Conservation (phyloP, 768 basidiomycete genomes). For the Trichaptum fuscoviolaceum region DNA sequence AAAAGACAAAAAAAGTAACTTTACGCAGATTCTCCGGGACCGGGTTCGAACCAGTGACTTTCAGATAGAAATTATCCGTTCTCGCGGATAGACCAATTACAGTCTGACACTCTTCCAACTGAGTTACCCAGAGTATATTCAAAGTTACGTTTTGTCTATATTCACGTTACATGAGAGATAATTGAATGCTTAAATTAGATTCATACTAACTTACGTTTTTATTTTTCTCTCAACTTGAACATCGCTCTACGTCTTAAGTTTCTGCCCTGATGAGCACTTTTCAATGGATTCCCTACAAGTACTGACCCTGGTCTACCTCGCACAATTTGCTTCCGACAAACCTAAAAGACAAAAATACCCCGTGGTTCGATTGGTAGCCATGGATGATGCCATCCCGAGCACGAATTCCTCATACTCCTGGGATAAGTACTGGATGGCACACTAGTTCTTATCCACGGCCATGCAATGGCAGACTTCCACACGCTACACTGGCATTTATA, state of each 20-base stretch:
- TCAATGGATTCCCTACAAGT: too few relatives aligned
- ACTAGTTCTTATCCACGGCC: not conserved
- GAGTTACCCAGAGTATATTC: not conserved
- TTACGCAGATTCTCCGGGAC: not conserved
- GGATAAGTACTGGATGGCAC: not conserved
- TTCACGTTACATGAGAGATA: too few relatives aligned
- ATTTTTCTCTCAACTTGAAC: too few relatives aligned
- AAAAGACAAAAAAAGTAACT: not conserved
- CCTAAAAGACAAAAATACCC: not conserved
- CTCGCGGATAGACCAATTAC: not conserved
- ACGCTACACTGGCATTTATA: not conserved
- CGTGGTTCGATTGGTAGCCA: not conserved
- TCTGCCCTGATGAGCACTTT: too few relatives aligned
- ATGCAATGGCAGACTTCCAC: not conserved
- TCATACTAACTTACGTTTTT: too few relatives aligned
- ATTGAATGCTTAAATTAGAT: too few relatives aligned
- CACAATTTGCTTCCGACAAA: not conserved
- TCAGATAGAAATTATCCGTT: not conserved
- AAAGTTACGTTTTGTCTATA: too few relatives aligned
- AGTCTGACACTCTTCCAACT: not conserved
- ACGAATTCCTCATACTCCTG: not conserved
- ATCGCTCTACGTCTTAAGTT: too few relatives aligned
- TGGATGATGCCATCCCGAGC: not conserved
- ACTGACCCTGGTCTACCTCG: too few relatives aligned
- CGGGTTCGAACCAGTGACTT: not conserved